These are phyloP conservation scores for Peltaster fructicola DNA, from an alignment of 2,329 filamentous ascomycete species.

Conservation along the genomic window DNA sequence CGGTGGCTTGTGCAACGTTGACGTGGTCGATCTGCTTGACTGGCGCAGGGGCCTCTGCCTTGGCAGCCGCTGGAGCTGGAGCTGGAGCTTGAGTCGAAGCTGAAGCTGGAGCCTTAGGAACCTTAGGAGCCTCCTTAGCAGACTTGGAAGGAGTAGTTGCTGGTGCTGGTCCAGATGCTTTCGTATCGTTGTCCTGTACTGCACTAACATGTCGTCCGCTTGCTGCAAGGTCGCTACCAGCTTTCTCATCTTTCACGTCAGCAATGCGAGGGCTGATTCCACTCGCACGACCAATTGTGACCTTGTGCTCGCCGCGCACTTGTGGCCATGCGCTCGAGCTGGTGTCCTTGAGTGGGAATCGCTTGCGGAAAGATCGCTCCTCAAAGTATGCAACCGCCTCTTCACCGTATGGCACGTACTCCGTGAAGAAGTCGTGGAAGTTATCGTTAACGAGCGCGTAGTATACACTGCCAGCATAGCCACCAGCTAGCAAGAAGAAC, in stretches of 20 bases:
- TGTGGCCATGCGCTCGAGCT: conserved; percentile 27
- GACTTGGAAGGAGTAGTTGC: conserved; percentile 8
- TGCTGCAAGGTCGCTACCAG: conserved; percentile 19
- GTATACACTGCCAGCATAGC: conserved; percentile 78
- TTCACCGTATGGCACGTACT: conserved; percentile 88
- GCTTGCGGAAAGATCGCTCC: conserved; percentile 79
- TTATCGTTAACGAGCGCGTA: conserved; percentile 89
- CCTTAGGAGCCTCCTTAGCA: conserved; percentile 6
- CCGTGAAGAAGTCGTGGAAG: conserved; percentile 98
- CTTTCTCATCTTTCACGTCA: conserved; percentile 30
- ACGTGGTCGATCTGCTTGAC: conserved; percentile 55
- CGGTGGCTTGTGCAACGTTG: conserved; percentile 54
- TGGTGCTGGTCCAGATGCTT: conserved; percentile 16
- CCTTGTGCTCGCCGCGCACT: conserved; percentile 42
- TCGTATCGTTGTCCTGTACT: conserved; percentile 9
- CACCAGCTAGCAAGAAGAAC: conserved; percentile 55
- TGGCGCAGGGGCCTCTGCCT: conserved; percentile 25
- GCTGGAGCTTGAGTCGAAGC: conserved; percentile 20
- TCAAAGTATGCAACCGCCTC: conserved; percentile 90
- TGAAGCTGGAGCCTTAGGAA: conserved; percentile 12
- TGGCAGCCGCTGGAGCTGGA: conserved; percentile 36
- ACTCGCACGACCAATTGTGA: conserved; percentile 72
- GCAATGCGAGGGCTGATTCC: conserved; percentile 68
- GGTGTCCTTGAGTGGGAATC: conserved; percentile 45
- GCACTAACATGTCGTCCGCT: conserved; percentile 42